A percentile compares a stretch with the other conserved stretches of the same genome.
Conservation (phyloP, 1,284 basidiomycete genomes). For the Omphalotus olearius region DNA sequence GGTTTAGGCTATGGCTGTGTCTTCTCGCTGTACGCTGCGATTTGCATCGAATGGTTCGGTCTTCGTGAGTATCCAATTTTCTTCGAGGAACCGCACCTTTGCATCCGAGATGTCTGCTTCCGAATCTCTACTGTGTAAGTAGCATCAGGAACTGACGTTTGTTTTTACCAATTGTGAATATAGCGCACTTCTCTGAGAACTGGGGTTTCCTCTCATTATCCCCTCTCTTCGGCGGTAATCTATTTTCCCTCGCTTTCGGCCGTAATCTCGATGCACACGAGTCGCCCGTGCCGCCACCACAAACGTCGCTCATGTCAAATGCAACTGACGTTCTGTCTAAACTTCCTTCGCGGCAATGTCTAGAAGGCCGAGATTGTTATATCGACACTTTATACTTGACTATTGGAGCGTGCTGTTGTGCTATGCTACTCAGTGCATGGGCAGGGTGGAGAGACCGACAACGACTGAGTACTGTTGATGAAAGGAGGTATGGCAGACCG, state of each 20-base stretch:
- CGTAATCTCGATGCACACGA: slow-evolving; percentile 73
- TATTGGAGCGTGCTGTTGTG: slow-evolving; percentile 39
- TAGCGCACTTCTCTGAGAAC: slow-evolving; percentile 77
- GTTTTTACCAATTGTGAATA: background rate
- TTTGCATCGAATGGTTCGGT: slow-evolving; percentile 82
- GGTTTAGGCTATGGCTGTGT: slow-evolving; percentile 74
- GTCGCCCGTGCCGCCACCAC: background rate
- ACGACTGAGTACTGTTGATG: slow-evolving; percentile 17
- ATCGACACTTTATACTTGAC: slow-evolving; percentile 48
- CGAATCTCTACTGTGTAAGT: background rate
- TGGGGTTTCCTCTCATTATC: slow-evolving; percentile 80
- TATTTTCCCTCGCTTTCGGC: slow-evolving; percentile 85
- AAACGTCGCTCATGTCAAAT: background rate
- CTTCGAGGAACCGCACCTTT: background rate
- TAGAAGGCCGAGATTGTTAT: slow-evolving; percentile 49
- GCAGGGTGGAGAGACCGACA: slow-evolving; percentile 44
- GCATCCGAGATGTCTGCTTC: background rate
- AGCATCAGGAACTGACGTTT: background rate
- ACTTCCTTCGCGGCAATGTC: slow-evolving; percentile 31
- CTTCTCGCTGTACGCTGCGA: slow-evolving; percentile 71
- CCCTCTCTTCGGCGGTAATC: slow-evolving; percentile 78
- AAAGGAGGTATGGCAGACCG: background rate
- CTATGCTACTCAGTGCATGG: slow-evolving; percentile 44
- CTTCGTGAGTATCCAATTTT: slow-evolving; percentile 37
- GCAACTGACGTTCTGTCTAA: background rate